Evolutionary conservation across 495 filamentous ascomycete species (phyloP), one percentile per base, ranked within the genome.

Genomic region (Penicillium angulare): DNA sequence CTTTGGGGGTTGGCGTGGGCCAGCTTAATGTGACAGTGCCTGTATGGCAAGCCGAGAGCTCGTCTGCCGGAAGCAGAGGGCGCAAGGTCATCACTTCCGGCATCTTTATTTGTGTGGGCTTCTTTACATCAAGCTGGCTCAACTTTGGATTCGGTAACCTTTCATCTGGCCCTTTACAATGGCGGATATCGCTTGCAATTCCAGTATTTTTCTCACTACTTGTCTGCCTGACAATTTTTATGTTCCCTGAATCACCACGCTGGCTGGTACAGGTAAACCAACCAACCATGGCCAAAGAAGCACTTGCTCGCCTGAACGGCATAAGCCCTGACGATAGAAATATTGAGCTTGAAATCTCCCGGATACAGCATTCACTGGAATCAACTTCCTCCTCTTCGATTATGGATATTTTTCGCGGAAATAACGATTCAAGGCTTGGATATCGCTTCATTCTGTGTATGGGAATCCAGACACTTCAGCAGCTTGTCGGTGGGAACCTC

Each of bases 1-100:
- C 74, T 33, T 49, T 56, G 5, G 75, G 76, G 1, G 22, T 74
- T 7, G 75, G 74, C 7, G 53, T 76, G 7, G 76, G 75, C 3
- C 48, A 61, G 13, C 38, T 74, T 9, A 69, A 57, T 49, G 62
- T 66, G 0, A 69, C 70, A 0, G 67, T 74, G 0, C 75, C 75
- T 0, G 64, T 73, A 10, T 78, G 76, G 76, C 72, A 72, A 44
- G 59, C 67, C 8, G 75, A 79, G 44, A 70, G 65, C 43, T 43
- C 60, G n/a, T 31, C 65, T 56, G 29, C 73, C 53, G 47, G 47
- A 49, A 47, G 55, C 50, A 48, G 73, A 58, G 49, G 64, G 61
- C 45, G 31, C 9, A 33, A 24, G 17, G 45, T 26, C 7, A 23
- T 38, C 13, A 18, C 22, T 2, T 9, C 18, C 8, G 32, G 31